Conservation (phyloP, 768 basidiomycete genomes). For the Tubosaeta brunneosetosa region DNA sequence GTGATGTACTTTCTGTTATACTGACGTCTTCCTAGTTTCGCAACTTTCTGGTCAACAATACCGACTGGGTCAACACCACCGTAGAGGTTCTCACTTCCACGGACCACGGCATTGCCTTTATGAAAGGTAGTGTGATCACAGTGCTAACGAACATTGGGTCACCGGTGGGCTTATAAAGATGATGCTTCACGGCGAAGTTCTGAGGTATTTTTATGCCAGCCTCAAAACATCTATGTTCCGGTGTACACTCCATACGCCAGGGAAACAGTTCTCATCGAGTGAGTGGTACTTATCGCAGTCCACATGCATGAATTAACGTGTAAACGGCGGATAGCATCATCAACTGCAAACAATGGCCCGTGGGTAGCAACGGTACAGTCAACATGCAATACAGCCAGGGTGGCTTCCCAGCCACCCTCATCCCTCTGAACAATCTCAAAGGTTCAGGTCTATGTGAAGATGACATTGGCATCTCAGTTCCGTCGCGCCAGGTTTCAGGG, state of each 20-base stretch:
- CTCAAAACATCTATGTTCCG: conserved; percentile 19
- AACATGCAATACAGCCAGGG: conserved; percentile 60
- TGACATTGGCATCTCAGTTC: background rate
- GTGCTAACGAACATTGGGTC: conserved; percentile 23
- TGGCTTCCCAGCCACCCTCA: conserved; percentile 39
- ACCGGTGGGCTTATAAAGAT: background rate
- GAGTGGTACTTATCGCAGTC: conserved; percentile 18
- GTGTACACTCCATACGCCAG: conserved; percentile 8
- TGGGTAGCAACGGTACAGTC: conserved; percentile 59
- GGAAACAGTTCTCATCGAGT: conserved; percentile 55
- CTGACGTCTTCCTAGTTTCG: background rate
- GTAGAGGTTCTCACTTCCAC: conserved; percentile 50
- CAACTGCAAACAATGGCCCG: conserved; percentile 61
- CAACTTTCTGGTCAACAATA: background rate
- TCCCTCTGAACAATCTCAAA: conserved; percentile 34
- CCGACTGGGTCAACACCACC: conserved; percentile 45
- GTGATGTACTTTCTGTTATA: background rate
- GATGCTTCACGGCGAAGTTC: background rate
- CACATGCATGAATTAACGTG: background rate
- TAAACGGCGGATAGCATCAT: conserved; percentile 42
- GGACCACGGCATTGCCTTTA: conserved; percentile 6
- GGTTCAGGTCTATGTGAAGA: conserved; percentile 38
- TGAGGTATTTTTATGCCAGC: conserved; percentile 32
- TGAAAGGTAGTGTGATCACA: conserved; percentile 51
- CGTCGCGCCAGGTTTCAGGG: conserved; percentile 3